Evolutionary conservation across 805 yeast genomes (phyloP), one percentile per base, ranked within the genome.

Genomic region (Metschnikowia sp.): DNA sequence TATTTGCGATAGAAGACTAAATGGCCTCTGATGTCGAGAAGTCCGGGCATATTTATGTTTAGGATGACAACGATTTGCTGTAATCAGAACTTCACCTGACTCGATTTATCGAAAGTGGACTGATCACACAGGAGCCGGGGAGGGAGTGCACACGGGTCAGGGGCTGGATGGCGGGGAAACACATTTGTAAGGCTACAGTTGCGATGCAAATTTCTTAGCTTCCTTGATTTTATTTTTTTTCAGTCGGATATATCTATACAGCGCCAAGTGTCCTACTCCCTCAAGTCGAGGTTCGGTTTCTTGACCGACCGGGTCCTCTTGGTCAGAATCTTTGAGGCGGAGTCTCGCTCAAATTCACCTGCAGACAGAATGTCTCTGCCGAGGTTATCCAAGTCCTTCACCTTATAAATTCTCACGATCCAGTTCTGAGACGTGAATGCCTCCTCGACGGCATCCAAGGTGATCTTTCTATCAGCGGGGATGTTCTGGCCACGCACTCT

Each of bases 391-490:
- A 78, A 75, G 51, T 89, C 92, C 69, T 90, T 94, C 56, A 94
- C 87, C 75, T 89, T 87, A 74, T 88, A 94, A 51, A 94, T 80
- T 70, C 99, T 82, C 15, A 94, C 97, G 57, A 94, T 79, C 97
- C 97, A 95, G 76, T 94, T 95, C 64, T 90, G 96, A 40, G 92
- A 77, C 1, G 99, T 94, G 72, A 84, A 94, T 0, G 85, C 99
- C 75, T 94, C 99, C 60, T 94, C 98, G 36, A 92, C 75, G 44
- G 84, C 84, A 62, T 84, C 84, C 59, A 92, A 75, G 36, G 79
- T 75, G 18, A 70, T 68, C 37, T 79, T 74, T 43, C 71, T 70
- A 22, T 62, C 60, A 1, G 69, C 63, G 2, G 83, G 81, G 53
- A 94, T 83, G 49, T 69, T 73, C 70, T 94, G 98, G 55, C 82